Conservation (phyloP, 768 basidiomycete species). For the Tylopilus sp. region DNA sequence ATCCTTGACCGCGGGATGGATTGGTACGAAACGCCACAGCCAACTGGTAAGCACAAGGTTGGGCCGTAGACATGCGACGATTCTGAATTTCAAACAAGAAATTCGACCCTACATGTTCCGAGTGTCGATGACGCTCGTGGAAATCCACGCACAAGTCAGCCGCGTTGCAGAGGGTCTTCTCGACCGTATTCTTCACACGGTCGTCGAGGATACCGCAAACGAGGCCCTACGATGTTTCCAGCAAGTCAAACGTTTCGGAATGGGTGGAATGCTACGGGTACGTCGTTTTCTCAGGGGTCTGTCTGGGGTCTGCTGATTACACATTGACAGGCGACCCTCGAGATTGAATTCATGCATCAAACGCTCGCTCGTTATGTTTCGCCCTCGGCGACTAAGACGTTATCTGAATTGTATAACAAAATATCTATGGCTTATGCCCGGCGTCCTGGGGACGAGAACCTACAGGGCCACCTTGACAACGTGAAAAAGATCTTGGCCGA, state of each 20-base stretch:
- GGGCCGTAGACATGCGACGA: background rate
- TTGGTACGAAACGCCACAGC: constrained; percentile 93
- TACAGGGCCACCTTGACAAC: constrained; percentile 84
- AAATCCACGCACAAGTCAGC: constrained; percentile 88
- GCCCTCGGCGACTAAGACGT: constrained; percentile 70
- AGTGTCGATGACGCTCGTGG: constrained; percentile 82
- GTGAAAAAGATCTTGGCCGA: constrained; percentile 90
- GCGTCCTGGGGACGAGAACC: constrained; percentile 78
- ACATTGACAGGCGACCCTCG: constrained; percentile 81
- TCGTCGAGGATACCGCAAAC: constrained; percentile 79
- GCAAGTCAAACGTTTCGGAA: constrained; percentile 88
- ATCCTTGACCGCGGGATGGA: constrained; percentile 81
- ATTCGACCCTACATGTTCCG: constrained; percentile 95
- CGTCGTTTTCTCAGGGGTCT: background rate
- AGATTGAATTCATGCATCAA: constrained; percentile 99
- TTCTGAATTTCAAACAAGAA: constrained; percentile 47
- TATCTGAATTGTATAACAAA: constrained; percentile 90
- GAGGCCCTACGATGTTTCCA: constrained; percentile 85
- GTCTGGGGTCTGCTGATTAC: background rate
- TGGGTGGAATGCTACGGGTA: constrained; percentile 98
- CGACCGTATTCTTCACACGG: constrained; percentile 72
- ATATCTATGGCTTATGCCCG: constrained; percentile 92
- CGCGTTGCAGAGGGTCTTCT: constrained; percentile 75
- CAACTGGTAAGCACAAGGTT: constrained; percentile 59
- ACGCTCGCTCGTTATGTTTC: constrained; percentile 88